phyloP scores from a whole-genome alignment of 139 green algal genomes.

The Mychonastes homosphaera region DNA sequence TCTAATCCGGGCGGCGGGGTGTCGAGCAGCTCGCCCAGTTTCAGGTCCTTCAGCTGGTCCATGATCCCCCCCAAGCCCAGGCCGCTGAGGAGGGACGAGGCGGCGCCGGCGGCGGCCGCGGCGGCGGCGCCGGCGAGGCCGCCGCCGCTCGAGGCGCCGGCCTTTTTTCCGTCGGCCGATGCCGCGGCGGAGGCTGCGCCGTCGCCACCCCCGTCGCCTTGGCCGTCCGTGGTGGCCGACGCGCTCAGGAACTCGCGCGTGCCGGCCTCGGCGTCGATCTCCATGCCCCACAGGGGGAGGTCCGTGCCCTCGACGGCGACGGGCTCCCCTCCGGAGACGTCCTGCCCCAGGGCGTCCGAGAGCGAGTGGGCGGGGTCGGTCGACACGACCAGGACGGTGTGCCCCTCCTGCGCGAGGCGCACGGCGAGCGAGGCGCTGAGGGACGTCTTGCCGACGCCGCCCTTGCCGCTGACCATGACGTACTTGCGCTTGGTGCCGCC shows the following conservation, averaged over 20 bases:
- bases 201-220: too few species aligned
- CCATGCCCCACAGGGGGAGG: slow-evolving; percentile 83
- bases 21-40: slow-evolving; percentile 93
- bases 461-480: slow-evolving; percentile 83
- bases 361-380: slow-evolving; percentile 96
- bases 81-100: slow-evolving; percentile 13
- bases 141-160: too few species aligned
- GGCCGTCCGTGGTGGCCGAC: too few species aligned
- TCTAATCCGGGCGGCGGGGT: slow-evolving; percentile 91
- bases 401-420: slow-evolving; percentile 70
- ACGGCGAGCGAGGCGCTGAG: slow-evolving; percentile 82
- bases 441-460: slow-evolving; percentile 95
- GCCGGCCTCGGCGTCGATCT: slow-evolving; percentile 83
- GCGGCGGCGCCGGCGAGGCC: too few species aligned
- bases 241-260: slow-evolving; percentile 29
- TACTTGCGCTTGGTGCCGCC: slow-evolving; percentile 75
- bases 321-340: slow-evolving; percentile 80
- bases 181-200: neutral
- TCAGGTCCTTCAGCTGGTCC: slow-evolving; percentile 78
- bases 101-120: too few species aligned
- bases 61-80: slow-evolving; percentile 69
- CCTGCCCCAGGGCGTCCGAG: slow-evolving; percentile 85
- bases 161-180: too few species aligned
- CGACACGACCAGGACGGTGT: slow-evolving; percentile 89
- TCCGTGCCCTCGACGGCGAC: slow-evolving; percentile 81